phyloP scores from a whole-genome alignment of 306 rosid genomes.

The Fagus sylvatica region DNA sequence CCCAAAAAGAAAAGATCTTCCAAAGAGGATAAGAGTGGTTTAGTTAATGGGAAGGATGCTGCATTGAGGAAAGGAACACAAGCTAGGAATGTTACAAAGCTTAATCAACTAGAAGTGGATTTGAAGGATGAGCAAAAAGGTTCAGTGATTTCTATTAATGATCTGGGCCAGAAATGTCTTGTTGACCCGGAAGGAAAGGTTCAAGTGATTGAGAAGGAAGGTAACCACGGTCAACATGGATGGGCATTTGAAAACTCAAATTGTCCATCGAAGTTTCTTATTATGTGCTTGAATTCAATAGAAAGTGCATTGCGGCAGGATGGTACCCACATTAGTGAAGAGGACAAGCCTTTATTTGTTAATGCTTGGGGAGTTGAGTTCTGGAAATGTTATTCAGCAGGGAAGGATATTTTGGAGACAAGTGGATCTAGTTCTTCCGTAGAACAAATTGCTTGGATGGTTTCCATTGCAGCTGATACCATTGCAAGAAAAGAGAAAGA shows the following conservation, averaged over 20 bases:
- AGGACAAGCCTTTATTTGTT: slow-evolving; percentile 60
- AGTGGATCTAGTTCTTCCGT: slow-evolving; percentile 58
- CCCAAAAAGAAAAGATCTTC: slow-evolving; percentile 28
- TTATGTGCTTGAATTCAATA: slow-evolving; percentile 75
- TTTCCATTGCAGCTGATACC: slow-evolving; percentile 75
- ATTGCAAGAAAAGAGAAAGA: slow-evolving; percentile 80
- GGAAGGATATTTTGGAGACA: slow-evolving; percentile 74
- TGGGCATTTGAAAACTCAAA: slow-evolving; percentile 37
- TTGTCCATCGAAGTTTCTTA: slow-evolving; percentile 74
- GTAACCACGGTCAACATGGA: slow-evolving; percentile 14
- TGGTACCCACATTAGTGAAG: slow-evolving; percentile 48
- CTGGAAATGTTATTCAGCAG: slow-evolving; percentile 66
- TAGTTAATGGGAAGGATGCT: slow-evolving; percentile 40
- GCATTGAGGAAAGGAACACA: slow-evolving; percentile 17
- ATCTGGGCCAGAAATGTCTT: slow-evolving; percentile 19
- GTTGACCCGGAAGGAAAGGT: slow-evolving; percentile 21
- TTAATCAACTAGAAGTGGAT: background rate
- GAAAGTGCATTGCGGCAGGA: slow-evolving; percentile 60
- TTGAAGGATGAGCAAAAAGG: slow-evolving; percentile 25
- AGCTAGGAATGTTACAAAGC: slow-evolving; percentile 9
- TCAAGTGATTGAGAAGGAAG: slow-evolving; percentile 30
- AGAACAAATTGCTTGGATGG: slow-evolving; percentile 88
- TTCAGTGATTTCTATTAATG: slow-evolving; percentile 14
- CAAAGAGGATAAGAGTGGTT: slow-evolving; percentile 27
- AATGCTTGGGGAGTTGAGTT: slow-evolving; percentile 88